Evolutionary conservation across 345 rosid species (phyloP), one percentile per base, ranked within the genome.

Genomic region (Rubroshorea leprosula): DNA sequence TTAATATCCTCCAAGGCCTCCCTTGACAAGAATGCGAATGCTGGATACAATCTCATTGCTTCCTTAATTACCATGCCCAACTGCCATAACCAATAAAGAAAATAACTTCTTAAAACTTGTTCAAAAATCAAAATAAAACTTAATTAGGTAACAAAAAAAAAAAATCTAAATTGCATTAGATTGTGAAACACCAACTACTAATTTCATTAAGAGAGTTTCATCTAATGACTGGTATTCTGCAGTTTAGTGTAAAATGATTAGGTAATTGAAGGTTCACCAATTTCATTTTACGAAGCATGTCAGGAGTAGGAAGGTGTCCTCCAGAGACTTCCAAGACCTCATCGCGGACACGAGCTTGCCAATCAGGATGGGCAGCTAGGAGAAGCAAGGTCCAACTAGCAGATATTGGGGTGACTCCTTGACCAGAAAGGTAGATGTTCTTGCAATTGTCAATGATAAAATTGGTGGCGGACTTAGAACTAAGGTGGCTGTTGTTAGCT

Each of bases 401-500:
- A 0, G 73, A 39, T 2, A 63, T 38, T 11, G 72, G 63, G 12
- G 70, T 65, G 12, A 66, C 60, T 46, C 63, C 75, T 10, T 63
- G 31, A 23, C 65, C 75, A 17, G 72, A 69, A 14, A 74, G 61
- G 47, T 61, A 70, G 11, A 70, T 60, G 70, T 67, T 70, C 49
- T 75, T 75, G 62, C 70, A 65, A 15, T 61, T 71, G 39, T 68
- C 79, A 5, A 64, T 62, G 1, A 71, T 21, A 22, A 71, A 71
- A 2, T 60, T 13, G 23, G 67, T 21, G 2, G 57, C n/a, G 15
- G 46, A 56, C 15, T 53, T 45, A 8, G 68, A 50, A 19, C 59
- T 54, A 14, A 64, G 57, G 17, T 31, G 46, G 14, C 49, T 25
- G 49, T 55, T 55, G 8, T 64, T 57, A n/a, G 78, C 78, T 11